phyloP scores from a whole-genome alignment of 805 yeast species.

The Wickerhamiella sorbophila region DNA sequence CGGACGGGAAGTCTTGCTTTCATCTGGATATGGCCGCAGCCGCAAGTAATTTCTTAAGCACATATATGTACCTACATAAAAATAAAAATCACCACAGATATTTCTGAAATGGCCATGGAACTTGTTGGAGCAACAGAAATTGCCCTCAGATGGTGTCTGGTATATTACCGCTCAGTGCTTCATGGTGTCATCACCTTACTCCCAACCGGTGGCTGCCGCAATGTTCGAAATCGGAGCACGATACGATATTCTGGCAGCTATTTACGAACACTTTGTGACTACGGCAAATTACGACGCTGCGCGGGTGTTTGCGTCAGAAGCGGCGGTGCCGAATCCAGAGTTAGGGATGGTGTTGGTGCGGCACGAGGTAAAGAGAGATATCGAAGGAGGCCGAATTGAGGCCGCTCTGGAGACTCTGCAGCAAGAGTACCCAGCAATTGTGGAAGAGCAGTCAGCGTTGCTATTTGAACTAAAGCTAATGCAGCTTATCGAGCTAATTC shows the following conservation, averaged over 20 bases:
- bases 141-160: too few species aligned
- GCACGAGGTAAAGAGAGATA: slow-evolving; percentile 36
- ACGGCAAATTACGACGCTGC: slow-evolving; percentile 9
- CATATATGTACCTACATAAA: too few species aligned
- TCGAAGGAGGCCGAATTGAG: slow-evolving; percentile 47
- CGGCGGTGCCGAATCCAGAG: slow-evolving; percentile 5
- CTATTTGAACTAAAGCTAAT: slow-evolving; percentile 62
- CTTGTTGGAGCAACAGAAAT: too few species aligned
- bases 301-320: slow-evolving; percentile 6
- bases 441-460: slow-evolving; percentile 47
- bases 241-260: background rate
- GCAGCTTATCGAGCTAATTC: slow-evolving; percentile 67
- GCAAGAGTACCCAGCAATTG: slow-evolving; percentile 44
- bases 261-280: slow-evolving; percentile 9
- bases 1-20: too few species aligned
- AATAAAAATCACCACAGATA: too few species aligned
- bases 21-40: too few species aligned
- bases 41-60: too few species aligned
- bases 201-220: too few species aligned
- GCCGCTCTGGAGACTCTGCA: slow-evolving; percentile 43
- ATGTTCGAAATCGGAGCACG: too few species aligned
- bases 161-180: too few species aligned
- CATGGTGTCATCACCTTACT: too few species aligned
- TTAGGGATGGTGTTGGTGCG: slow-evolving; percentile 22
- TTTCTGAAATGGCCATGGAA: too few species aligned